Percentiles rank a stretch among this genome's conserved stretches.
Conservation (phyloP, 257 asterid species). For the Lantana camara region DNA sequence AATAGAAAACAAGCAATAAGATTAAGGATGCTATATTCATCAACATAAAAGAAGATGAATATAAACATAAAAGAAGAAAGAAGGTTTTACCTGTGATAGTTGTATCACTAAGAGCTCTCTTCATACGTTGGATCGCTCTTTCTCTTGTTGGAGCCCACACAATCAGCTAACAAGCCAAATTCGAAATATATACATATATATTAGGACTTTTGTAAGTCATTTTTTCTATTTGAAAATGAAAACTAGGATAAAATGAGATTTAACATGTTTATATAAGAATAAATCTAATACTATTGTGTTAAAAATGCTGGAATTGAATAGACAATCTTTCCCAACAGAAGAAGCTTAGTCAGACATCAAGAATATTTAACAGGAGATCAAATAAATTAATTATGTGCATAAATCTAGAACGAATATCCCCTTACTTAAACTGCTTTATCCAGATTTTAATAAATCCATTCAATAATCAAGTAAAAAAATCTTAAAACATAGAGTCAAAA, state of each 20-base stretch:
- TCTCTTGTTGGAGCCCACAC: constrained; percentile 99
- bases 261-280: background rate
- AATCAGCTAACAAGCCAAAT: constrained; percentile 60
- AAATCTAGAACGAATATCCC: background rate
- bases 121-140: constrained; percentile 94
- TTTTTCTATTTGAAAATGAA: constrained; percentile 11
- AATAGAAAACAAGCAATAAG: background rate
- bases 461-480: background rate
- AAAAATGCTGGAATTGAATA: background rate
- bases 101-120: constrained; percentile 95
- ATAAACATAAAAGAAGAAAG: background rate
- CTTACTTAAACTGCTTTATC: constrained; percentile 5
- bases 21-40: background rate
- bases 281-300: constrained; percentile 7
- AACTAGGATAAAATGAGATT: constrained; percentile 4
- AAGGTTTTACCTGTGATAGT: constrained; percentile 66
- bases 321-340: background rate
- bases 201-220: constrained; percentile 27
- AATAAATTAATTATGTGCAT: background rate
- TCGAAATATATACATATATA: constrained; percentile 2
- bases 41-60: background rate
- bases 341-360: background rate
- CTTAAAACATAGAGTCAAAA: background rate
- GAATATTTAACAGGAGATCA: constrained; percentile 10
- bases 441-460: background rate